These are phyloP conservation scores for Pichia ethanolica DNA, from an alignment of 805 yeast genomes.

Conservation along the genomic window DNA sequence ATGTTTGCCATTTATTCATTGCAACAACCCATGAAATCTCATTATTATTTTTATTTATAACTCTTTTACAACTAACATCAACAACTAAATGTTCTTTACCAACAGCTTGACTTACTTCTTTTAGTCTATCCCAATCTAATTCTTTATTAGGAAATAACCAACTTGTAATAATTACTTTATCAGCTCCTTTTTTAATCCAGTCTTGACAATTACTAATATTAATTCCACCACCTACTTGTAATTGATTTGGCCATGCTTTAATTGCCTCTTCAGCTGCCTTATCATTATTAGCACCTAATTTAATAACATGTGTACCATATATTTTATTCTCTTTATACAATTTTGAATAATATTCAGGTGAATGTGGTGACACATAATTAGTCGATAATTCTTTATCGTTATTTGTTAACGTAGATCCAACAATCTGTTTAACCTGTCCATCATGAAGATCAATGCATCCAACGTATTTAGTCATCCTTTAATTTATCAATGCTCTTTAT, in stretches of 20 bases:
- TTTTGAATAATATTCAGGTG: slow-evolving; percentile 67
- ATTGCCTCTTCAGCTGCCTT: slow-evolving; percentile 84
- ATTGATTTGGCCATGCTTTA: slow-evolving; percentile 56
- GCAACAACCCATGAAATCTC: slow-evolving; percentile 78
- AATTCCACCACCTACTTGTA: slow-evolving; percentile 95
- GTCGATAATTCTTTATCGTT: slow-evolving; percentile 41
- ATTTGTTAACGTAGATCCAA: slow-evolving; percentile 76
- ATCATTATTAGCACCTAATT: slow-evolving; percentile 66
- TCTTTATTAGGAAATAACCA: slow-evolving; percentile 73
- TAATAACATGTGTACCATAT: slow-evolving; percentile 85
- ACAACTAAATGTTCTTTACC: slow-evolving; percentile 70
- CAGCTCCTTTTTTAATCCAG: slow-evolving; percentile 78
- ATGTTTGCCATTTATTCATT: slow-evolving; percentile 93
- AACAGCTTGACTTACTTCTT: slow-evolving; percentile 41
- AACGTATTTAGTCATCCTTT: slow-evolving; percentile 70
- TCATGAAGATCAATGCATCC: slow-evolving; percentile 95
- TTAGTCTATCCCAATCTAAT: slow-evolving; percentile 45
- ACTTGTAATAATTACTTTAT: slow-evolving; percentile 86
- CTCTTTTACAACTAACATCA: slow-evolving; percentile 74
- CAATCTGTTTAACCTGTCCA: slow-evolving; percentile 94
- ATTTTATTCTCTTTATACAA: slow-evolving; percentile 56
- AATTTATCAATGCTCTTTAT: too few species aligned
- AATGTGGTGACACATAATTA: slow-evolving; percentile 70
- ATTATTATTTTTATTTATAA: slow-evolving; percentile 20
- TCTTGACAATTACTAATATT: slow-evolving; percentile 58